Conservation (phyloP, 2,329 filamentous ascomycete genomes). For the Xylaria sp. region DNA sequence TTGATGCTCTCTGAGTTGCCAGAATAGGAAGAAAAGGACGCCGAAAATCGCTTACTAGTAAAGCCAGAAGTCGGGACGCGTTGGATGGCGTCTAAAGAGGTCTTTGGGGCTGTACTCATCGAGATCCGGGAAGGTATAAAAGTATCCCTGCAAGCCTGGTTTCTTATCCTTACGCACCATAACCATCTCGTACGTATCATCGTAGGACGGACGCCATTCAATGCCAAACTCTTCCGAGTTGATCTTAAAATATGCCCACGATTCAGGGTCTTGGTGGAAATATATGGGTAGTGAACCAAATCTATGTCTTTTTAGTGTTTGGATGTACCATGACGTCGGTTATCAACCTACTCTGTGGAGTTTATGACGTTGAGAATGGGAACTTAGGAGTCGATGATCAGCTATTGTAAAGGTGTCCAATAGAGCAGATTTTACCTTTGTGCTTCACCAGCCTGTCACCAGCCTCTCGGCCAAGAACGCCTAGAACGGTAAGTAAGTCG, state of each 20-base stretch:
- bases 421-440: slow-evolving; percentile 3
- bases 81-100: slow-evolving; percentile 34
- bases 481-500: not conserved
- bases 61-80: slow-evolving; percentile 32
- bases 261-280: slow-evolving; percentile 35
- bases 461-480: slow-evolving; percentile 12
- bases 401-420: not conserved
- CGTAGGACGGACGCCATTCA: slow-evolving; percentile 41
- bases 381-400: not conserved
- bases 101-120: slow-evolving; percentile 35
- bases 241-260: slow-evolving; percentile 49
- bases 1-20: no score
- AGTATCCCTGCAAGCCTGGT: slow-evolving; percentile 30
- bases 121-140: slow-evolving; percentile 35
- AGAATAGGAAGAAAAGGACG: no score
- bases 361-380: slow-evolving; percentile 41
- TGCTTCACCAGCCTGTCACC: slow-evolving; percentile 15
- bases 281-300: slow-evolving; percentile 41
- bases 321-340: not conserved
- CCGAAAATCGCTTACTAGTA: no score
- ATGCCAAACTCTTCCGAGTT: slow-evolving; percentile 45
- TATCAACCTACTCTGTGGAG: slow-evolving; percentile 45
- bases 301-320: slow-evolving; percentile 31
- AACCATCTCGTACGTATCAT: slow-evolving; percentile 45
- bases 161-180: slow-evolving; percentile 42